phyloP scores from a whole-genome alignment of 495 filamentous ascomycete genomes.

The Thozetella sp. region DNA sequence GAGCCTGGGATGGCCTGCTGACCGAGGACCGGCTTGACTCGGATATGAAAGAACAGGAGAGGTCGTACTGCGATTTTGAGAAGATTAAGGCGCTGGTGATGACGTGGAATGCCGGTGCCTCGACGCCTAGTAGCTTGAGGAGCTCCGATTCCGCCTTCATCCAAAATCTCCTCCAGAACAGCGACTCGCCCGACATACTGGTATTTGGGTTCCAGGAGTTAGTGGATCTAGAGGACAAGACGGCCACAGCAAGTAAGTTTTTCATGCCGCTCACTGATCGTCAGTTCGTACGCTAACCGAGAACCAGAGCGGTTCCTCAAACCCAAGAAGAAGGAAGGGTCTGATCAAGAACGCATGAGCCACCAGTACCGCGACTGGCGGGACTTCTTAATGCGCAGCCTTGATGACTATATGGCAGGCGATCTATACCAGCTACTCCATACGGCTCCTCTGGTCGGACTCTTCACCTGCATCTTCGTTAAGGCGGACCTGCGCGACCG shows the following conservation, averaged over 20 bases:
- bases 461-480: slow-evolving; percentile 96
- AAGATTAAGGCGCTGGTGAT: slow-evolving; percentile 76
- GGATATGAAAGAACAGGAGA: slow-evolving; percentile 82
- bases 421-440: slow-evolving; percentile 86
- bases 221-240: slow-evolving; percentile 96
- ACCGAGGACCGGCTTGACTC: slow-evolving; percentile 91
- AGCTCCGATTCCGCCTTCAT: slow-evolving; percentile 72
- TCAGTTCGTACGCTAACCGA: slow-evolving; percentile 23
- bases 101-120: slow-evolving; percentile 97
- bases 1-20: slow-evolving; percentile 91
- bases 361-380: slow-evolving; percentile 97
- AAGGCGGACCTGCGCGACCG: slow-evolving; percentile 73
- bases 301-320: slow-evolving; percentile 66
- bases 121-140: slow-evolving; percentile 79
- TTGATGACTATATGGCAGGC: slow-evolving; percentile 82
- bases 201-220: slow-evolving; percentile 98
- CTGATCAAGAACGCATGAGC: slow-evolving; percentile 92
- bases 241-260: slow-evolving; percentile 84
- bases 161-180: slow-evolving; percentile 67
- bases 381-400: slow-evolving; percentile 76
- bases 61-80: slow-evolving; percentile 81
- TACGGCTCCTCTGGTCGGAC: slow-evolving; percentile 84
- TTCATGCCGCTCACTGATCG: background rate
- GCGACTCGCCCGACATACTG: slow-evolving; percentile 82
- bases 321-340: slow-evolving; percentile 87